Evolutionary conservation across 768 basidiomycete species (phyloP).

Genomic region (Leccinum incarnatum): DNA sequence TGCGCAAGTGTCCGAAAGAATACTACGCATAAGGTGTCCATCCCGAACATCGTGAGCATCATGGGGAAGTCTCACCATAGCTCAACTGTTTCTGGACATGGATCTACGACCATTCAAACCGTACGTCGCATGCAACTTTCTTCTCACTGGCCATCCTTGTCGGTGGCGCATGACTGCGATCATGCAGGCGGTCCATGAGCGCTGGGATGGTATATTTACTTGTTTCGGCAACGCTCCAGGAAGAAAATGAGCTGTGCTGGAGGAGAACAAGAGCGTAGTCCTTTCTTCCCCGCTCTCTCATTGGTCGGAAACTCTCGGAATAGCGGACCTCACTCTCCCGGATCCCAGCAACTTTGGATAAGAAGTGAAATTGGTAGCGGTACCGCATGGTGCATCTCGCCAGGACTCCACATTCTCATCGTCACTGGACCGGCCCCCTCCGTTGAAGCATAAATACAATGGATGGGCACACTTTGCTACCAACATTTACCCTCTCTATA

Average conservation of each 20-base stretch:
- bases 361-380: background rate
- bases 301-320: background rate
- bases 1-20: background rate
- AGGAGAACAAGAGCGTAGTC: background rate
- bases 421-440: background rate
- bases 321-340: background rate
- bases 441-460: constrained; percentile 16
- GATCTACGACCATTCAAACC: constrained; percentile 4
- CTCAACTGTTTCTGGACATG: background rate
- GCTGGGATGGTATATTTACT: background rate
- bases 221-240: background rate
- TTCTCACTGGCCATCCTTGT: background rate
- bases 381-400: constrained; percentile 8
- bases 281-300: background rate
- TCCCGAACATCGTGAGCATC: background rate
- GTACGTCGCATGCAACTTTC: background rate
- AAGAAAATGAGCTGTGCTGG: background rate
- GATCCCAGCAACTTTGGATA: background rate
- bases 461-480: background rate
- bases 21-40: background rate
- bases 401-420: background rate
- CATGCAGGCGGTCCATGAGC: background rate
- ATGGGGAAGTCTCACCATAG: background rate
- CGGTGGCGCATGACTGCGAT: background rate
- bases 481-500: background rate